Evolutionary conservation across 75 land plant species (phyloP), one percentile per base, ranked within the genome.

Genomic region (Pinus tabuliformis): DNA sequence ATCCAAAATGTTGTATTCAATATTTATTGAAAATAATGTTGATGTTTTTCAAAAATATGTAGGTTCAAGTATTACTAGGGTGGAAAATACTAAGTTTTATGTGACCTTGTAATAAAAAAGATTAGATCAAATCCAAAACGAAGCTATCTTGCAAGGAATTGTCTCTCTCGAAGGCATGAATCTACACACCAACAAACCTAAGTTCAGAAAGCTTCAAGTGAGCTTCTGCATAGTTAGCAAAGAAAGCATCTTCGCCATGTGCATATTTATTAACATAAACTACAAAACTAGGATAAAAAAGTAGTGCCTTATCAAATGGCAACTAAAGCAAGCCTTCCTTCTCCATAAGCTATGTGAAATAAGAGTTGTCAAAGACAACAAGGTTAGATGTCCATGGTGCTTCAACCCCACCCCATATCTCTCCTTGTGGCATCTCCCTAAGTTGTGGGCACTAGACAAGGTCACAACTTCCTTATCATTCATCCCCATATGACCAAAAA

Each of bases 321-420:
- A 91, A 90, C 21, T 93, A 72, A 61, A 96, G 92, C 49, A 66
- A 5, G 1, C 94, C 96, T 78, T 93, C 99, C 68, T 84, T 86
- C 81, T 91, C 94, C 62, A 33, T 33, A 17, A 57, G 91, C 82
- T 61, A 91, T 94, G 49, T 85, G 87, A 93, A 95, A 83, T 91
- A 95, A 18, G 92, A 88, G 68, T 95, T 95, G 71, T 95, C 98
- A 78, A 95, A 95, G 58, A 88, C 82, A 18, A 95, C 85, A 57
- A 96, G 98, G 59, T 93, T 89, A 20, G 78, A 9, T 9, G 99
- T 96, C 99, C 99, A 96, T 5, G 99, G 77, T 5, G 94, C 99
- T 61, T 96, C 99, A 78, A 93, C 93, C 59, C 99, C 99, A 93
- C 93, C 59, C 99, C 99, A 75, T 97, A 93, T 12, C 99, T 86